Conservation (phyloP, 2,329 filamentous ascomycete genomes). For the Fusarium tupiense region DNA sequence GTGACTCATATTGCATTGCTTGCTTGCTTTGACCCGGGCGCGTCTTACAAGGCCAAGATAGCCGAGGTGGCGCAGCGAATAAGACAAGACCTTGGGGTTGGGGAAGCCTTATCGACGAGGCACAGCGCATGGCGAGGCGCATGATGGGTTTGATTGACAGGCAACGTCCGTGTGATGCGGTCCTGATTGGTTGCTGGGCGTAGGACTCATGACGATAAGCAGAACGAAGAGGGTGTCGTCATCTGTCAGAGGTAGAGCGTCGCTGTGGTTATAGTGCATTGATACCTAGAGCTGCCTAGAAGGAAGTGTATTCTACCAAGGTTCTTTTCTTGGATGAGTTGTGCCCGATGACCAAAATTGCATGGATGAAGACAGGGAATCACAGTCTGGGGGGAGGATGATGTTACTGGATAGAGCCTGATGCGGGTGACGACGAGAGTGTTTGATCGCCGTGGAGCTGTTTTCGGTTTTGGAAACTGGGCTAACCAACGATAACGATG, state of each 20-base stretch:
- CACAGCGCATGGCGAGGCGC: constrained; percentile 25
- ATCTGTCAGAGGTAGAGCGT: background rate
- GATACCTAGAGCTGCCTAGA: constrained; percentile 26
- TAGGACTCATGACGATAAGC: constrained; percentile 30
- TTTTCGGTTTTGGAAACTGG: constrained; percentile 1
- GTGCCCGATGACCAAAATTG: constrained; percentile 17
- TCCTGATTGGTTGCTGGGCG: constrained; percentile 9
- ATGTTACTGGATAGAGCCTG: background rate
- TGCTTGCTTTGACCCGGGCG: constrained; percentile 26
- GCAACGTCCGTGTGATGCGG: constrained; percentile 27
- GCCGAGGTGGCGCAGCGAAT: constrained; percentile 29
- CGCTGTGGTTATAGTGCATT: background rate
- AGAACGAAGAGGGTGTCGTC: constrained; percentile 36
- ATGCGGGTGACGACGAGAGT: constrained; percentile 1
- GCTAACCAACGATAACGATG: background rate
- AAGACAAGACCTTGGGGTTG: background rate
- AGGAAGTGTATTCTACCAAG: constrained; percentile 21
- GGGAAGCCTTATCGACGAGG: constrained; percentile 31
- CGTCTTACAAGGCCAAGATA: constrained; percentile 13
- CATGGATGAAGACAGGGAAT: constrained; percentile 1
- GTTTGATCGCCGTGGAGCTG: constrained; percentile 13
- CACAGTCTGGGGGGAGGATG: background rate
- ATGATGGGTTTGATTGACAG: constrained; percentile 24
- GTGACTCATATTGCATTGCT: constrained; percentile 27
- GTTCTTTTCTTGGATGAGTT: constrained; percentile 28